phyloP scores from a whole-genome alignment of 352 stramenopile species.

The Pythium periplocum region DNA sequence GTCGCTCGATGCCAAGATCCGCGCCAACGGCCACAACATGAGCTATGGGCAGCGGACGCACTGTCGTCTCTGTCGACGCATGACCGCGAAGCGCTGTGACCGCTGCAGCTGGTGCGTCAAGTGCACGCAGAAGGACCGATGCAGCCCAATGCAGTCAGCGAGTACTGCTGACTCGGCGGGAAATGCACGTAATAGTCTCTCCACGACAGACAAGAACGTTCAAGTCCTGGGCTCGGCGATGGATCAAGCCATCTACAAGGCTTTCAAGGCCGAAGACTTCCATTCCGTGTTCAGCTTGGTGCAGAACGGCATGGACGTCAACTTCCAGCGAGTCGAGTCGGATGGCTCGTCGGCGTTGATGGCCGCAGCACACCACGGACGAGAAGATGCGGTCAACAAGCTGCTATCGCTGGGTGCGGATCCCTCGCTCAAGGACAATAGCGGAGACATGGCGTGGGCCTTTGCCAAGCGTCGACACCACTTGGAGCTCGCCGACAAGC shows the following conservation, averaged over 20 bases:
- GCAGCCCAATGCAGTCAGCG: conserved; percentile 15
- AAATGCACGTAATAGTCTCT: conserved; percentile 23
- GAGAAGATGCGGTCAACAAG: conserved; percentile 63
- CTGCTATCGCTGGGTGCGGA: conserved; percentile 63
- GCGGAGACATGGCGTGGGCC: conserved; percentile 49
- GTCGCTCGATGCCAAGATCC: conserved; percentile 71
- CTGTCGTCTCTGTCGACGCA: conserved; percentile 63
- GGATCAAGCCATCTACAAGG: conserved; percentile 78
- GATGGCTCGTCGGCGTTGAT: conserved; percentile 71
- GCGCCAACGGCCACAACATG: conserved; percentile 62
- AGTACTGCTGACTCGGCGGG: neutral
- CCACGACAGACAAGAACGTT: conserved; percentile 65
- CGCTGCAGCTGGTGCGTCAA: conserved; percentile 66
- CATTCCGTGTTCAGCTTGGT: conserved; percentile 77
- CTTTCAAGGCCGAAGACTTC: conserved; percentile 74
- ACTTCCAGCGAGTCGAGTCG: conserved; percentile 79
- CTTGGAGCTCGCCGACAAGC: conserved; percentile 54
- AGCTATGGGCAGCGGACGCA: conserved; percentile 59
- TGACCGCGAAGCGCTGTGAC: conserved; percentile 72
- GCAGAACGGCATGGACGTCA: conserved; percentile 81
- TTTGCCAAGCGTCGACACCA: conserved; percentile 71
- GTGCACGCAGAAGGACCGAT: conserved; percentile 66
- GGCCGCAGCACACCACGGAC: conserved; percentile 74
- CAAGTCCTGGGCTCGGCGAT: conserved; percentile 79
- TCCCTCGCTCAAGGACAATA: conserved; percentile 47